Conservation (phyloP, 2,329 filamentous ascomycete species). For the Sarocladium kiliense region DNA sequence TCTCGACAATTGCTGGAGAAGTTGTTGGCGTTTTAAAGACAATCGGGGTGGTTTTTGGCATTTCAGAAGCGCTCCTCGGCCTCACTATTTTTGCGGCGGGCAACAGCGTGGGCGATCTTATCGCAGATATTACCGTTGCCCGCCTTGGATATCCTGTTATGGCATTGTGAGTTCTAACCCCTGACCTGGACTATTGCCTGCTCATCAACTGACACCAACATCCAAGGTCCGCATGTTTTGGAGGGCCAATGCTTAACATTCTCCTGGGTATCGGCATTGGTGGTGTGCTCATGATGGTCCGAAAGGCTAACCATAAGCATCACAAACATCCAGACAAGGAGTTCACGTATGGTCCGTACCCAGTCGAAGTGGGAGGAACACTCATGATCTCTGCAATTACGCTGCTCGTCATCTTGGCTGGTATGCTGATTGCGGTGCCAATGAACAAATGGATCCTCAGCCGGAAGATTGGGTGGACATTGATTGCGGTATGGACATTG, state of each 20-base stretch:
- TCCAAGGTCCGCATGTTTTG: conserved; percentile 78
- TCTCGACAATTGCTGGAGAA: conserved; percentile 90
- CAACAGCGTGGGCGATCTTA: conserved; percentile 89
- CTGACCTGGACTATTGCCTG: not conserved
- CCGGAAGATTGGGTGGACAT: conserved; percentile 70
- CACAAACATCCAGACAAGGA: conserved; percentile 61
- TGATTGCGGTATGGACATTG: conserved; percentile 75
- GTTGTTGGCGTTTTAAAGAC: conserved; percentile 94
- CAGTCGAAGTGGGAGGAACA: conserved; percentile 78
- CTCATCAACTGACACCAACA: not conserved
- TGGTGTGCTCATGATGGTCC: conserved; percentile 81
- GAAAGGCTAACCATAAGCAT: conserved; percentile 60
- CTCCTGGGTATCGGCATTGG: conserved; percentile 89
- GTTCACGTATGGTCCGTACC: conserved; percentile 68
- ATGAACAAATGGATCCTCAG: conserved; percentile 83
- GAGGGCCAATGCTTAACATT: conserved; percentile 98
- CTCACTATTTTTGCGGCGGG: conserved; percentile 95
- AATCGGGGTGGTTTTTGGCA: conserved; percentile 83
- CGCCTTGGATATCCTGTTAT: conserved; percentile 93
- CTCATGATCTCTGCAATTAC: conserved; percentile 82
- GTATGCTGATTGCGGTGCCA: conserved; percentile 75
- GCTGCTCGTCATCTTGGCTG: conserved; percentile 72
- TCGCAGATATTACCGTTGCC: conserved; percentile 92
- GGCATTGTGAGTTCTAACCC: conserved; percentile 56
- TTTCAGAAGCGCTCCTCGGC: conserved; percentile 90